Evolutionary conservation across 1,284 basidiomycete species (phyloP).

Genomic region (Tilletia indica): DNA sequence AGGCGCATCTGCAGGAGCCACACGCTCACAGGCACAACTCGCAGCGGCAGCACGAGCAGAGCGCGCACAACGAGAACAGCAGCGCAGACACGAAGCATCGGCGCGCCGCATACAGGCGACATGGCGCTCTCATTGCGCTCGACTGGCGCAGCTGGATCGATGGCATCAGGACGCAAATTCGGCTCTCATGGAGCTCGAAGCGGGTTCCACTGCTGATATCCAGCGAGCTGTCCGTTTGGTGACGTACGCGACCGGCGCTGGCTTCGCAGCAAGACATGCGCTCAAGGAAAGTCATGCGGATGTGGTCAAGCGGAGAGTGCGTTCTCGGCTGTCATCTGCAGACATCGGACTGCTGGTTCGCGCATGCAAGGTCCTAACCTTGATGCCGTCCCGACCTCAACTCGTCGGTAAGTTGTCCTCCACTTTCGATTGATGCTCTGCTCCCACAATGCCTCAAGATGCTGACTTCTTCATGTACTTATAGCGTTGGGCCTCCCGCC

Average conservation of each 20-base stretch:
- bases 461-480: background rate
- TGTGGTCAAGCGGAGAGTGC: background rate
- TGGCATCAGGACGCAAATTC: background rate
- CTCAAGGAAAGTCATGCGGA: background rate
- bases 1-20: constrained; percentile 24
- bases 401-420: background rate
- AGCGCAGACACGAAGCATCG: constrained; percentile 5
- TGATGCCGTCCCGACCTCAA: background rate
- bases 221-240: background rate
- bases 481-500: background rate
- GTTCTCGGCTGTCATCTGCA: background rate
- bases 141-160: background rate
- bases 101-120: constrained; percentile 12
- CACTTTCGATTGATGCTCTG: background rate
- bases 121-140: background rate
- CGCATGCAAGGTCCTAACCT: background rate
- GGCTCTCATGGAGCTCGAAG: background rate
- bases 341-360: background rate
- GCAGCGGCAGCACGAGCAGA: constrained; percentile 17
- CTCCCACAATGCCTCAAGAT: background rate
- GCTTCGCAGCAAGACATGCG: background rate
- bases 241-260: background rate
- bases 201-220: background rate
- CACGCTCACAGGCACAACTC: constrained; percentile 3
- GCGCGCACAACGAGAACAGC: constrained; percentile 17